Conservation (phyloP, 2,329 filamentous ascomycete genomes). For the Madurella mycetomatis region DNA sequence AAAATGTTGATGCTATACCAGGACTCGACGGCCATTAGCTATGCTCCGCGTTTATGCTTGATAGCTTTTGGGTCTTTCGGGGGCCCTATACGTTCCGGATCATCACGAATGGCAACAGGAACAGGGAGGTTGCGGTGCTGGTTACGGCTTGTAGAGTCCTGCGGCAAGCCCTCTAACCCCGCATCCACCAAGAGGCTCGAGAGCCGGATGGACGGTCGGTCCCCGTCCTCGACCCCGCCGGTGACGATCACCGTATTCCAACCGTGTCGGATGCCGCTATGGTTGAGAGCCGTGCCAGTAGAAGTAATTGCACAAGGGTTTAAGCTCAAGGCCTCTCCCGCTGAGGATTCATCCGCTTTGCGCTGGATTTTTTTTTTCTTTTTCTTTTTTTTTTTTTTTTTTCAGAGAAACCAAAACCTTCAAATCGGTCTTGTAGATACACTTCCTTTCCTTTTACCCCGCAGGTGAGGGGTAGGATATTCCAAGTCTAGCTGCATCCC, state of each 20-base stretch:
- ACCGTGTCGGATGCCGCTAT: too few relatives aligned
- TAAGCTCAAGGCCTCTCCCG: too few relatives aligned
- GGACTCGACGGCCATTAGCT: background rate
- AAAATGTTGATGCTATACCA: too few relatives aligned
- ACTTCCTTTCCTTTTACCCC: too few relatives aligned
- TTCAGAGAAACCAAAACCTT: too few relatives aligned
- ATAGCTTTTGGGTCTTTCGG: background rate
- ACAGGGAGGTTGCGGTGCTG: background rate
- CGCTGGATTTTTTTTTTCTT: too few relatives aligned
- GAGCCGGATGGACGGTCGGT: slow-evolving; percentile 7
- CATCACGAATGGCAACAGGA: background rate
- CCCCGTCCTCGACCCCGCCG: background rate
- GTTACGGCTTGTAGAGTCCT: background rate
- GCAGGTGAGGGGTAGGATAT: background rate
- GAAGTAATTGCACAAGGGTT: too few relatives aligned
- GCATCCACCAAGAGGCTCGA: slow-evolving; percentile 23
- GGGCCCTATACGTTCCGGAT: background rate
- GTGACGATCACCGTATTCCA: background rate
- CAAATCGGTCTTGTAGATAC: too few relatives aligned
- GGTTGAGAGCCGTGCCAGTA: too few relatives aligned
- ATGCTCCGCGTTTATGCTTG: slow-evolving; percentile 7
- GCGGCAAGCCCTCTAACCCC: slow-evolving; percentile 13
- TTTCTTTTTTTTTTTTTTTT: too few relatives aligned
- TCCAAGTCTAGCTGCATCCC: background rate
- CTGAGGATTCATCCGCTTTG: too few relatives aligned